Conservation (phyloP, 768 basidiomycete genomes). For the Holtermanniella nyarrowii region DNA sequence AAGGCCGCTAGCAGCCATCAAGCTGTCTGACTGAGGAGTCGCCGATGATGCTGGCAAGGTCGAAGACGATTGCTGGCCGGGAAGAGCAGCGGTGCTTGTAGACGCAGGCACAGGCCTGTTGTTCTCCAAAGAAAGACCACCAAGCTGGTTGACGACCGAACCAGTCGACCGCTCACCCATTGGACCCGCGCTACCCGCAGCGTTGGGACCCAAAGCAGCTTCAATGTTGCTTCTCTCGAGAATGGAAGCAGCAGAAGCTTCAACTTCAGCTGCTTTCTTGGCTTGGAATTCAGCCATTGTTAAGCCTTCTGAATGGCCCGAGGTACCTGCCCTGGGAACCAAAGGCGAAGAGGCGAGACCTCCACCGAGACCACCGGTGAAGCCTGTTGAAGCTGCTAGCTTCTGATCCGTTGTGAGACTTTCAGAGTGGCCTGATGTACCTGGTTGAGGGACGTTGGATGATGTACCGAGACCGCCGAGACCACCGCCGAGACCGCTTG, state of each 20-base stretch:
- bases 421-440: background rate
- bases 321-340: slow-evolving; percentile 28
- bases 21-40: background rate
- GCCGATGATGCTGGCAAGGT: too few relatives aligned
- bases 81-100: background rate
- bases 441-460: slow-evolving; percentile 12
- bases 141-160: background rate
- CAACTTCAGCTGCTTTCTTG: slow-evolving; percentile 15
- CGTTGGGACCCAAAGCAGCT: background rate
- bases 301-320: slow-evolving; percentile 23
- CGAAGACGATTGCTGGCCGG: too few relatives aligned
- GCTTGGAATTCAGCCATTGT: slow-evolving; percentile 27
- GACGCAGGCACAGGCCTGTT: background rate
- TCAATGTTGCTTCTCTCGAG: slow-evolving; percentile 1
- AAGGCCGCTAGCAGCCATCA: background rate
- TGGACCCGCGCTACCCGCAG: slow-evolving; percentile 4
- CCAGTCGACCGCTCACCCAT: slow-evolving; percentile 1
- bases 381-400: too few relatives aligned
- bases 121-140: background rate
- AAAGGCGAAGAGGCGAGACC: slow-evolving; percentile 25
- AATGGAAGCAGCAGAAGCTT: background rate
- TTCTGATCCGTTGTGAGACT: background rate
- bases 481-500: background rate
- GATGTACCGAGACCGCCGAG: slow-evolving; percentile 23
- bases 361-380: too few relatives aligned